Evolutionary conservation across 2,329 filamentous ascomycete genomes (phyloP), one percentile per base, ranked within the genome.

Genomic region (Zasmidium cellare): DNA sequence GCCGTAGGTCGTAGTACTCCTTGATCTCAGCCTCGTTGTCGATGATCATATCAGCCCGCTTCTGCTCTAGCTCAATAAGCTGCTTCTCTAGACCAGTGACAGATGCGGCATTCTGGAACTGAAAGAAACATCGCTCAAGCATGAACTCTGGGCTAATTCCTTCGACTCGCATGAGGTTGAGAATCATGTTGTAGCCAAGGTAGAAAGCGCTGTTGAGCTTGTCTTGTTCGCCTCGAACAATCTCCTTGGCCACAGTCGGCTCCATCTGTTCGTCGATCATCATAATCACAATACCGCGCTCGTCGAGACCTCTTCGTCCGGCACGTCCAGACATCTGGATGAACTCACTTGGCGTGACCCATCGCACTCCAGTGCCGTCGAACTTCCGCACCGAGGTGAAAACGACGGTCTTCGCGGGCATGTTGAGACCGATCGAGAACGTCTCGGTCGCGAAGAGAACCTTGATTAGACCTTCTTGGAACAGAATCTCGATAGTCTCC

Each of bases 401-500:
- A n/a, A 99, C 92, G 1, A 99, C 94, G 0, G 94, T 99, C 80
- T 97, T 97, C 23, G 94, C 94, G 65, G 94, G 94, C 94, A 99
- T 97, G 81, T 99, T 99, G 58, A 99, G 78, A 59, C 94, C 94
- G 64, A 99, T 99, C 3, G 94, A 97, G 77, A 99, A 99, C 1
- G 94, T 99, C 75, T 99, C 96, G 0, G 94, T 99, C 0, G 94
- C 94, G 62, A 99, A 97, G 0, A 99, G 82, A 9, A 97, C 93
- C 77, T 99, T 99, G 80, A 99, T 96, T 45, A 99, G 79, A 51
- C 92, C 92, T 76, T 99, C 94, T 72, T 99, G 94, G 82, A 99
- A 99, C 45, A 99, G 80, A 74, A 99, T 99, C 79, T 99, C 94
- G 65, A 99, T 97, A 0, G 93, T 97, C 76, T 99, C 94, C 77